Evolutionary conservation across 2,329 filamentous ascomycete genomes (phyloP).

Genomic region (Botrytis tulipae): DNA sequence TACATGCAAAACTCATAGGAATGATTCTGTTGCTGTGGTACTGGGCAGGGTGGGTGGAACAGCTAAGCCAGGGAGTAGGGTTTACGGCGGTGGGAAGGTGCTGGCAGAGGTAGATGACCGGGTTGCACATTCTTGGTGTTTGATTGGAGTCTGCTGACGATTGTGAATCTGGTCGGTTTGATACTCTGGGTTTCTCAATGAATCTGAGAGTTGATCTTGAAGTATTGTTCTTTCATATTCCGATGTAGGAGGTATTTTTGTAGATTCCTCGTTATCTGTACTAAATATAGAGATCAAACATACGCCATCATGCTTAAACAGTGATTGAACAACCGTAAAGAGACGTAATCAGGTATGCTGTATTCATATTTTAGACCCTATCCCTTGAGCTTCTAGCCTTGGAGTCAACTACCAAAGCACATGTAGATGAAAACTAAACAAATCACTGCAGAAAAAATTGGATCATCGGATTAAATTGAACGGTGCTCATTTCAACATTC

Average conservation of each 20-base stretch:
- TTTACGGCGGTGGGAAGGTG: conserved; percentile 6
- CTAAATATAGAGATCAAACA: neutral
- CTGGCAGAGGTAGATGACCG: neutral
- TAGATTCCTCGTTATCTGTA: neutral
- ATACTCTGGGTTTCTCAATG: neutral
- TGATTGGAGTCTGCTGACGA: neutral
- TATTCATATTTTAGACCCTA: neutral
- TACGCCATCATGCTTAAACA: neutral
- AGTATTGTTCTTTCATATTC: neutral
- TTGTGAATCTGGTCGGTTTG: neutral
- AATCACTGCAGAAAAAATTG: neutral
- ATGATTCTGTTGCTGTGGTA: neutral
- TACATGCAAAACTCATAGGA: neutral
- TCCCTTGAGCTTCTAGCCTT: neutral
- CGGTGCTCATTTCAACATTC: neutral
- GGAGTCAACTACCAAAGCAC: neutral
- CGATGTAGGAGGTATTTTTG: neutral
- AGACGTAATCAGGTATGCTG: neutral
- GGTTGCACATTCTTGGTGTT: neutral
- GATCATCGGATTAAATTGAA: neutral
- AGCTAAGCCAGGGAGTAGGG: neutral
- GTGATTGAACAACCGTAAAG: neutral
- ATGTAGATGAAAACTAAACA: neutral
- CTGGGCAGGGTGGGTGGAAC: neutral
- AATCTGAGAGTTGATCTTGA: neutral